Conservation (phyloP, 1,284 basidiomycete species). For the Ceratobasidium sp. region DNA sequence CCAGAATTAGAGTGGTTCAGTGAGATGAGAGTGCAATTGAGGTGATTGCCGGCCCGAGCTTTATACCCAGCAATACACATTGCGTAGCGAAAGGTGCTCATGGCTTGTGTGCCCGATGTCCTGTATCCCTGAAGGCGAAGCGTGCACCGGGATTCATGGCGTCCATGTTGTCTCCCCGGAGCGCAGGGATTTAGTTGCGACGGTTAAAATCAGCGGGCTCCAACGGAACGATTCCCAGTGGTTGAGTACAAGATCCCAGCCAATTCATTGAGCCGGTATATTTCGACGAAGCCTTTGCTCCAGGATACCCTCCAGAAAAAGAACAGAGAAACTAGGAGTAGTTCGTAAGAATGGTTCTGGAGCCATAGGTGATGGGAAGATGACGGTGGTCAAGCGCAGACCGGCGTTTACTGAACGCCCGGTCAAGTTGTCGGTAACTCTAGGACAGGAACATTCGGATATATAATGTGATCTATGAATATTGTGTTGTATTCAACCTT, state of each 20-base stretch:
- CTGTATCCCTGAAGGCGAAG: slow-evolving; percentile 33
- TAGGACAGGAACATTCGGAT: background rate
- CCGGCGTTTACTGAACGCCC: slow-evolving; percentile 31
- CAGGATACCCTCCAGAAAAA: background rate
- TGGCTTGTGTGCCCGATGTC: slow-evolving; percentile 3
- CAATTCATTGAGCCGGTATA: background rate
- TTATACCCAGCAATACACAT: slow-evolving; percentile 35
- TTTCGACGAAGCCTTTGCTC: slow-evolving; percentile 22
- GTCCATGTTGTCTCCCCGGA: slow-evolving; percentile 23
- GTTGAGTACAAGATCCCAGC: background rate
- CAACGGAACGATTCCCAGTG: slow-evolving; percentile 27
- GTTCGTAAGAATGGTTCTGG: background rate
- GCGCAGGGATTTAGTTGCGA: background rate
- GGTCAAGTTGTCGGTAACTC: slow-evolving; percentile 26
- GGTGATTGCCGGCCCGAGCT: slow-evolving; percentile 30
- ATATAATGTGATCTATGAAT: background rate
- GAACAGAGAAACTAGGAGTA: background rate
- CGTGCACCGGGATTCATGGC: slow-evolving; percentile 27
- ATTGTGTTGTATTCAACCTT: background rate
- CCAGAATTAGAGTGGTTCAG: slow-evolving; percentile 16
- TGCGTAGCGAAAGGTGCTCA: slow-evolving; percentile 27
- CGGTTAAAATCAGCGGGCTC: background rate
- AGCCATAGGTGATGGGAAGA: slow-evolving; percentile 31
- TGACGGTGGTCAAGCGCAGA: background rate
- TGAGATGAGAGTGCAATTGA: slow-evolving; percentile 43